Conservation (phyloP, 805 yeast genomes). For the Kluyveromyces siamensis region DNA sequence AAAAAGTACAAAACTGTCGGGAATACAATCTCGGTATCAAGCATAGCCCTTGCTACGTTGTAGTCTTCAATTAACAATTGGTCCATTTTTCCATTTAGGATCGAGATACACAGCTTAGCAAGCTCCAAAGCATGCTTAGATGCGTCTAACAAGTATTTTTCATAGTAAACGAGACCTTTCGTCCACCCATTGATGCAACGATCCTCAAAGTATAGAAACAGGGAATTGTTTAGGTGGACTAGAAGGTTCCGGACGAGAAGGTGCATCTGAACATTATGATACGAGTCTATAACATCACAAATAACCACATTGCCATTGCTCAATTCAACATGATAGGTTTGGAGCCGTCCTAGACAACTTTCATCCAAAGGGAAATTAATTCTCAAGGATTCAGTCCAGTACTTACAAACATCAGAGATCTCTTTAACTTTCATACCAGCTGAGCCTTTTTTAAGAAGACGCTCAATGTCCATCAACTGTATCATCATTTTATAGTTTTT, state of each 20-base stretch:
- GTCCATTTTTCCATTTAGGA: slow-evolving; percentile 1
- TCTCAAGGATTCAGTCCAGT: not conserved
- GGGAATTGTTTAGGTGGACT: not conserved
- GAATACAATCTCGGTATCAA: slow-evolving; percentile 1
- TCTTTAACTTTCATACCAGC: not conserved
- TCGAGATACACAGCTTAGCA: not conserved
- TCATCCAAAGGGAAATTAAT: slow-evolving; percentile 1
- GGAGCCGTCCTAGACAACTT: not conserved
- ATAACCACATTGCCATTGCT: not conserved
- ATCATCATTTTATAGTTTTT: not conserved
- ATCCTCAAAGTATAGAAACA: slow-evolving; percentile 2
- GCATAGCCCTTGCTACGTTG: not conserved
- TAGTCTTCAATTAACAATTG: not conserved
- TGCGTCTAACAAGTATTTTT: not conserved
- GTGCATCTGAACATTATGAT: slow-evolving; percentile 1
- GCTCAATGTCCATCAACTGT: not conserved
- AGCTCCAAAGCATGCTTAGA: not conserved
- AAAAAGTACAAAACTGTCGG: slow-evolving; percentile 1
- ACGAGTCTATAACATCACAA: slow-evolving; percentile 3
- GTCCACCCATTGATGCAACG: not conserved
- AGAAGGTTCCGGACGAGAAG: not conserved
- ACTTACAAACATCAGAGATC: not conserved
- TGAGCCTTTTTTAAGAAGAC: slow-evolving; percentile 1
- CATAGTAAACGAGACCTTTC: not conserved
- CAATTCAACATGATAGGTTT: not conserved